Conservation (phyloP, 2,329 filamentous ascomycete genomes). For the Calonectria leucothoes region DNA sequence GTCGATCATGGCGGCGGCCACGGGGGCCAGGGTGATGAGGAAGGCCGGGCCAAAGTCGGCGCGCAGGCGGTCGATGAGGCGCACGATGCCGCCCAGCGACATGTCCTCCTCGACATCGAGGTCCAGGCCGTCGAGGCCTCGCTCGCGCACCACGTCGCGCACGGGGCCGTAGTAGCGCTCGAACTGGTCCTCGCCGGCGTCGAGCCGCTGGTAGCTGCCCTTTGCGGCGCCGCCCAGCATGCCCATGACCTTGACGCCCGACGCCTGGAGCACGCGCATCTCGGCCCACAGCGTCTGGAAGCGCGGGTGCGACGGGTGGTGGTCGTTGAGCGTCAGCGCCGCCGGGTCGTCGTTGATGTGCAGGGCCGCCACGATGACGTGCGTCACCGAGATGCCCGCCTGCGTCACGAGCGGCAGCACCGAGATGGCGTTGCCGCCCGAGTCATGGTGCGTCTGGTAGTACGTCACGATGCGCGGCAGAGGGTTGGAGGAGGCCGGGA, state of each 20-base stretch:
- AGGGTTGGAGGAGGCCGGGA: slow-evolving; percentile 41
- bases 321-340: slow-evolving; percentile 83
- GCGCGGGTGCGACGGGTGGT: slow-evolving; percentile 73
- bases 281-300: slow-evolving; percentile 85
- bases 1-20: slow-evolving; percentile 76
- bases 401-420: slow-evolving; percentile 64
- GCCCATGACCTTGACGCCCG: slow-evolving; percentile 82
- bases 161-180: slow-evolving; percentile 80
- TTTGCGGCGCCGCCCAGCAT: slow-evolving; percentile 90
- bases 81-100: slow-evolving; percentile 73
- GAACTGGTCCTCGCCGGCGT: slow-evolving; percentile 70
- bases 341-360: slow-evolving; percentile 79
- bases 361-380: slow-evolving; percentile 88
- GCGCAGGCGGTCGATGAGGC: slow-evolving; percentile 75
- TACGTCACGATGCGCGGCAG: slow-evolving; percentile 63
- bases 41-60: slow-evolving; percentile 77
- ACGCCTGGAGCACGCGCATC: slow-evolving; percentile 75
- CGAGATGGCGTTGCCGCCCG: slow-evolving; percentile 58
- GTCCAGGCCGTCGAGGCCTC: slow-evolving; percentile 76
- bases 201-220: slow-evolving; percentile 73
- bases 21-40: slow-evolving; percentile 84
- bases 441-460: slow-evolving; percentile 66
- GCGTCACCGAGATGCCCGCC: slow-evolving; percentile 69
- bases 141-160: slow-evolving; percentile 70
- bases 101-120: slow-evolving; percentile 85